Conservation (phyloP, 1,284 basidiomycete genomes). For the Tylopilus sp. region DNA sequence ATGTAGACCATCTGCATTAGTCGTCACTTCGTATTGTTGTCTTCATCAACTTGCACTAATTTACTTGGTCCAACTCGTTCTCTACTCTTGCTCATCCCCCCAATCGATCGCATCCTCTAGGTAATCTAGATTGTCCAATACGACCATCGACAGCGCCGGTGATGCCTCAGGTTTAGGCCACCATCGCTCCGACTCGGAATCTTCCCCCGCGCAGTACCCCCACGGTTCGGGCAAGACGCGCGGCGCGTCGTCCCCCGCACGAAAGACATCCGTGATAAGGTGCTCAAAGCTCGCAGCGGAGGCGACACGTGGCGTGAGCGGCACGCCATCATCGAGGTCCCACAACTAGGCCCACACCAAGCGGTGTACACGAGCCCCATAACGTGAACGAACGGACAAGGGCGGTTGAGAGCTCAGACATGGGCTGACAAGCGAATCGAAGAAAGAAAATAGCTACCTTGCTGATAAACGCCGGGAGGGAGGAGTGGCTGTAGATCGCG, state of each 20-base stretch:
- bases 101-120: not conserved
- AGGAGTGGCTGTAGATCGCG: conserved; percentile 23
- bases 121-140: not conserved
- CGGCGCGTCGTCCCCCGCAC: conserved; percentile 14
- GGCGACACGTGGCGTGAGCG: conserved; percentile 24
- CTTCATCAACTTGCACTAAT: not conserved
- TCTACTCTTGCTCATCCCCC: not conserved
- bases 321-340: conserved; percentile 24
- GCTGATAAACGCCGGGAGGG: conserved; percentile 21
- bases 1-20: too few relatives aligned
- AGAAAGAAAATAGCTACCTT: conserved; percentile 10
- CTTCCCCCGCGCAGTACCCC: conserved; percentile 14
- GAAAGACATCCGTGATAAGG: conserved; percentile 22
- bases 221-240: conserved; percentile 19
- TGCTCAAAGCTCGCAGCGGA: conserved; percentile 25
- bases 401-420: not conserved
- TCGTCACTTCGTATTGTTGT: not conserved
- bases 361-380: too few relatives aligned
- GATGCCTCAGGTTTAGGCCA: not conserved
- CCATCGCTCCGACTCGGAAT: not conserved
- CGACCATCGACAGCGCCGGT: not conserved
- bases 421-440: not conserved
- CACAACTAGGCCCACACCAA: conserved; percentile 13
- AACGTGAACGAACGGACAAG: not conserved
- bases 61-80: not conserved